phyloP scores from a whole-genome alignment of 768 basidiomycete species.

The Xerocomellus amylosporus region DNA sequence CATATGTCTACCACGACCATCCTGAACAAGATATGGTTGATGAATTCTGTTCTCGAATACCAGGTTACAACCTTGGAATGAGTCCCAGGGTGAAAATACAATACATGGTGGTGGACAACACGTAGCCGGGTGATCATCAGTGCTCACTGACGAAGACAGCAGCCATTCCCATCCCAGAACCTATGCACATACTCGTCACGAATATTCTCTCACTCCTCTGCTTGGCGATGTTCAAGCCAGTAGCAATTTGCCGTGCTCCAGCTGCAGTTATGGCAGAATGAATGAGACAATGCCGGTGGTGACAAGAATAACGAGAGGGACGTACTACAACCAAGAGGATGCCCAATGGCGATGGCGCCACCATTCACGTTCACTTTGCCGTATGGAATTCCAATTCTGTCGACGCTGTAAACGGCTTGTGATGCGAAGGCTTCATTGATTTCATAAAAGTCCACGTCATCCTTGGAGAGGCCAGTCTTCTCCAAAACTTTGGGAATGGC shows the following conservation, averaged over 20 bases:
- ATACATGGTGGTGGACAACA: neutral
- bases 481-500: slow-evolving; percentile 78
- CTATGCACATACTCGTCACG: slow-evolving; percentile 90
- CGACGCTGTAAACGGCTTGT: slow-evolving; percentile 71
- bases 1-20: neutral
- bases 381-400: slow-evolving; percentile 65
- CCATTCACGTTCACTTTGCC: slow-evolving; percentile 86
- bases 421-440: slow-evolving; percentile 92
- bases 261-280: slow-evolving; percentile 38
- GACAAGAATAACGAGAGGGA: slow-evolving; percentile 22
- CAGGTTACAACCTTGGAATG: neutral
- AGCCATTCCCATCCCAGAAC: slow-evolving; percentile 89
- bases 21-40: neutral
- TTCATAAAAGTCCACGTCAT: slow-evolving; percentile 87
- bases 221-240: slow-evolving; percentile 78
- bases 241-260: slow-evolving; percentile 85
- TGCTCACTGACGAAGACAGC: slow-evolving; percentile 84
- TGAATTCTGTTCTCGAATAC: neutral
- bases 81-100: neutral
- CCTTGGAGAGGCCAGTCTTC: slow-evolving; percentile 57
- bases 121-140: slow-evolving; percentile 29
- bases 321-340: slow-evolving; percentile 82
- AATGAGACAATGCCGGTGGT: neutral
- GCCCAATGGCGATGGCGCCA: slow-evolving; percentile 87
- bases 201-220: slow-evolving; percentile 75